Conservation (phyloP, 306 rosid genomes). For the Dryas alaskensis region DNA sequence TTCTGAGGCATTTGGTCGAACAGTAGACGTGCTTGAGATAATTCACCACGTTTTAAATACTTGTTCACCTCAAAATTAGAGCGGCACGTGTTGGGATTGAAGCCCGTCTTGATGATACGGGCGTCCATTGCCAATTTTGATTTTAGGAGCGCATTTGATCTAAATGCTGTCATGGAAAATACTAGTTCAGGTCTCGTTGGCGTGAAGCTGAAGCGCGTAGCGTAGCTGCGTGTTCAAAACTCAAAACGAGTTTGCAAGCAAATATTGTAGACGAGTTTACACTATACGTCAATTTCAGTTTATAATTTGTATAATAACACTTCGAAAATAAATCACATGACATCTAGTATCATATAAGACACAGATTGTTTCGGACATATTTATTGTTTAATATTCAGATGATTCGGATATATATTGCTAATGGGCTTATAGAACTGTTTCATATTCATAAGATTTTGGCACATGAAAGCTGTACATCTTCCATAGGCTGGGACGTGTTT, state of each 20-base stretch:
- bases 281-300: too few species aligned
- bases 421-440: too few species aligned
- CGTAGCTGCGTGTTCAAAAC: neutral
- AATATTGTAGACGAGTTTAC: too few species aligned
- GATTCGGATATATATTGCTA: too few species aligned
- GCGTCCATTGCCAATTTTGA: slow-evolving; percentile 43
- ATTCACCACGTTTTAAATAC: slow-evolving; percentile 43
- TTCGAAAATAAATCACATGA: too few species aligned
- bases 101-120: slow-evolving; percentile 71
- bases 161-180: slow-evolving; percentile 37
- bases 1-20: slow-evolving; percentile 75
- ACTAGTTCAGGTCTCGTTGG: neutral
- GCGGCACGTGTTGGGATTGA: slow-evolving; percentile 57
- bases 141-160: slow-evolving; percentile 31
- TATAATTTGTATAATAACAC: too few species aligned
- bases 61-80: slow-evolving; percentile 57
- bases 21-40: slow-evolving; percentile 47
- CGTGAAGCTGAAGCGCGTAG: neutral
- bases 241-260: neutral
- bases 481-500: too few species aligned
- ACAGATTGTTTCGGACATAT: too few species aligned
- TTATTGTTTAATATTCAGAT: too few species aligned
- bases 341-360: too few species aligned
- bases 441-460: too few species aligned
- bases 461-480: too few species aligned